A percentile compares a stretch with the other conserved stretches of the same genome.
Conservation (phyloP, 768 basidiomycete species). For the Suillus plorans region DNA sequence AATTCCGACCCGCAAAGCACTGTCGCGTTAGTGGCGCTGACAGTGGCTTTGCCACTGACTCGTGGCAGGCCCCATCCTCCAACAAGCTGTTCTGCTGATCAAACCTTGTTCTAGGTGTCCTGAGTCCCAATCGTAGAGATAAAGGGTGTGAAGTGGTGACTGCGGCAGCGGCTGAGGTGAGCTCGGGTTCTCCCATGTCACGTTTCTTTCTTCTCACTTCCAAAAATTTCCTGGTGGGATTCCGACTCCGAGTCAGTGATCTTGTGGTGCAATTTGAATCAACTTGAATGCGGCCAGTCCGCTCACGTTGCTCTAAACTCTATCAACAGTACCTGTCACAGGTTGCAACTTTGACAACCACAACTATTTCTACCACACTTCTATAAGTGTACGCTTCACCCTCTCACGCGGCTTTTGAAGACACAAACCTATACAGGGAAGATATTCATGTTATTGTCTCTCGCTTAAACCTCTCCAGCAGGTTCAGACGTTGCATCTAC, state of each 20-base stretch:
- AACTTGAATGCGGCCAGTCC: neutral
- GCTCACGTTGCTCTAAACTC: neutral
- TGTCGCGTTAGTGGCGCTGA: neutral
- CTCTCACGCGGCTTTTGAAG: neutral
- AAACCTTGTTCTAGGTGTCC: neutral
- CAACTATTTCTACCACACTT: neutral
- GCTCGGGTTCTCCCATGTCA: conserved; percentile 1
- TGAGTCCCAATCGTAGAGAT: neutral
- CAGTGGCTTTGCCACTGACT: neutral
- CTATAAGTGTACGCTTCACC: neutral
- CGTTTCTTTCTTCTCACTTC: neutral
- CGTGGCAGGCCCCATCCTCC: neutral
- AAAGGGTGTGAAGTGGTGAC: neutral
- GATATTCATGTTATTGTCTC: neutral
- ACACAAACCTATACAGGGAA: neutral
- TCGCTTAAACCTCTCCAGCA: neutral
- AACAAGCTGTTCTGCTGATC: neutral
- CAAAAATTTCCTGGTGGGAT: neutral
- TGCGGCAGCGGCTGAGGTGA: neutral
- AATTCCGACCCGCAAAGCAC: neutral
- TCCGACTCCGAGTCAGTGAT: too few species aligned
- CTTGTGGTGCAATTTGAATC: neutral
- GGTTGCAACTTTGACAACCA: neutral
- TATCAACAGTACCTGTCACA: neutral
- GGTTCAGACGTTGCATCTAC: neutral